Base-by-base conservation (phyloP, 2,329 filamentous ascomycete species). In the Hortaea werneckii region DNA sequence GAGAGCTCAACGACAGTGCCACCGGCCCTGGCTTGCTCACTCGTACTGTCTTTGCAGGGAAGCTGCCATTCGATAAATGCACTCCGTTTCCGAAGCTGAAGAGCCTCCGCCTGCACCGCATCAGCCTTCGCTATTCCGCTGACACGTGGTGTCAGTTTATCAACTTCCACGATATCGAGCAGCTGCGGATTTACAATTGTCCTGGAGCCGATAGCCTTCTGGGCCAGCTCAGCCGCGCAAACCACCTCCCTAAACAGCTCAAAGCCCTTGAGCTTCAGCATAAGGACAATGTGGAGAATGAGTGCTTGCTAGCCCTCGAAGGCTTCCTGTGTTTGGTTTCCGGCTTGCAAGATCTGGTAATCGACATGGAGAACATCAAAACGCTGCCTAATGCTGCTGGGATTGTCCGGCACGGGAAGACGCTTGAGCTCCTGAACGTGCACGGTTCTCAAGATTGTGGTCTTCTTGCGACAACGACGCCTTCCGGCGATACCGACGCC, bases 111-210 rank as follows among this genome's bases (percentile, higher is more conserved):
- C 54, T 74, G 28, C 69, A 73, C 42, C 65, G 68, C 45, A 59
- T 74, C 29, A 67, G 64, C 38, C 57, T 74, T 7, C 65, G 71
- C 28, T 68, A 73, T 50, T 69, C 68, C n/a, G 65, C 68, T 5
- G 67, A 70, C 8, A 70, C 69, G 3, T 74, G 71, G 55, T 72
- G 70, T 58, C 67, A 66, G 44, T 45, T 72, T 43, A 64, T 74
- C 49, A 62, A 73, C 48, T 73, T 74, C 47, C 61, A 61, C 12
- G 58, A 63, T 4, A 55, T 74, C 34, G 65, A 68, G 48, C 61
- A 61, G 38, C 60, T 74, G 11, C 61, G 66, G 2, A 51, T 73
- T 5, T 69, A 68, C 47, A 61, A 63, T 37, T 74, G 71, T 47
- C 50, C 67, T 3, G 71, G 70, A 3, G 70, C 67, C 4, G 71